Percentiles rank a stretch among this genome's conserved stretches.
These are phyloP conservation scores for Metschnikowia koreensis DNA, from an alignment of 805 yeast genomes.

Conservation along the genomic window DNA sequence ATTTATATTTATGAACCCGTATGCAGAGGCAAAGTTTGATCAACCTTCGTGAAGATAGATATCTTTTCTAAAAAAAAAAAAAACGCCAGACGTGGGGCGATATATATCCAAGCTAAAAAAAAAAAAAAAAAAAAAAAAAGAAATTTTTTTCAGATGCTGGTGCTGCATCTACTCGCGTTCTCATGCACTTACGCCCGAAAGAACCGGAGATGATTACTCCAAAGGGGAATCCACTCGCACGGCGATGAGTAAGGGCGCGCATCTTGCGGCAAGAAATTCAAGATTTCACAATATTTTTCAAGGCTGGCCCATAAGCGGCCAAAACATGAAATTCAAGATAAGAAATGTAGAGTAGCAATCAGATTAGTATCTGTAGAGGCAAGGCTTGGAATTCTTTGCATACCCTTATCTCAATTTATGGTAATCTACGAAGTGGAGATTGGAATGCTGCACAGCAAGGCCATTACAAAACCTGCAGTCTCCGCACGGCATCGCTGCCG, in stretches of 20 bases:
- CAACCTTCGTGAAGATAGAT: constrained; percentile 2
- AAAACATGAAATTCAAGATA: neutral
- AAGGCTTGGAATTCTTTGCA: no score
- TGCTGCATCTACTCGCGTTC: neutral
- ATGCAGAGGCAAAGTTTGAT: neutral
- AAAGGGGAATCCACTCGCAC: neutral
- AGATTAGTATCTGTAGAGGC: no score
- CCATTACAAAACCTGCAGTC: no score
- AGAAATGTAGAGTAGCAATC: neutral
- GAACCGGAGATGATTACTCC: neutral
- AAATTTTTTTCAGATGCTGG: neutral
- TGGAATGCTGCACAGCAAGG: no score
- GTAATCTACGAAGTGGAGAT: no score
- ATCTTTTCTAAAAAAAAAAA: neutral
- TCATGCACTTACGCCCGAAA: neutral
- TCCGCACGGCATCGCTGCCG: no score
- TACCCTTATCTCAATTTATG: no score
- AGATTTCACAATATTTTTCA: no score
- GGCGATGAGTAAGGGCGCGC: neutral
- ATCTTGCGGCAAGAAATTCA: neutral
- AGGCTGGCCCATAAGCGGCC: no score
- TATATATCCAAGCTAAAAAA: neutral
- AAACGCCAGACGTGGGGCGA: neutral
- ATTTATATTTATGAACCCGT: neutral
- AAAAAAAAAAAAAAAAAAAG: constrained; percentile 1